Base-by-base conservation (phyloP, 495 filamentous ascomycete species). In the Penicillium nucicola region DNA sequence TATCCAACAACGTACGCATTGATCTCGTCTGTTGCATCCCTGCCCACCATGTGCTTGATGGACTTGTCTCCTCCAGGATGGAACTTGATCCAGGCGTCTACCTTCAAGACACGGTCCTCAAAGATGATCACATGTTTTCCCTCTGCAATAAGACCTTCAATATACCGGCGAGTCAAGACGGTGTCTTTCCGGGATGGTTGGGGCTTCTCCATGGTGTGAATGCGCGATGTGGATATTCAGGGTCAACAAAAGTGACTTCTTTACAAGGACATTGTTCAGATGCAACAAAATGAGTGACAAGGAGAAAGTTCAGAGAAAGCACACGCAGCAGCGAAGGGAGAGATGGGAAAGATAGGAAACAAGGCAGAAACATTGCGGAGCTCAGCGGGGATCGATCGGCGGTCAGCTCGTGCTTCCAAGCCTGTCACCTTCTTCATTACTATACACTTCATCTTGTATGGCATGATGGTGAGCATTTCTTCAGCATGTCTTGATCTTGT, bases 21-120 rank as follows among this genome's bases (percentile, higher is more conserved):
- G 60, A 97, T 85, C 70, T 97, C 93, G 68, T 97, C 90, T 14
- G 93, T 97, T 32, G 90, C 95, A 84, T 98, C 93, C 70, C 89
- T 81, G 43, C 93, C 93, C 42, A 98, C 85, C 90, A 97, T 92
- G 65, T 98, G 93, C 68, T 81, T 75, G 53, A 98, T 96, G 18
- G 95, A 80, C 69, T 90, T 95, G 58, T 92, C 87, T 39, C 93
- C 93, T 46, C 93, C 93, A 13, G 93, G 93, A 61, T 98, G 93
- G 62, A 84, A 97, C 42, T 80, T 79, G 28, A 92, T 74, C 87
- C 88, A 98, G 23, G 87, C 77, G 67, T 98, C 92, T 2, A 88
- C 83, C 71, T 89, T 93, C 48, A 97, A 69, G 5, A 96, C 92
- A 61, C 85, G 81, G 43, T 80, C 75, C 50, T 96, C 84, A 42